Evolutionary conservation across 371 early-diverging fungal species (phyloP), one percentile per base, ranked within the genome.

Genomic region (Smittium culicis): DNA sequence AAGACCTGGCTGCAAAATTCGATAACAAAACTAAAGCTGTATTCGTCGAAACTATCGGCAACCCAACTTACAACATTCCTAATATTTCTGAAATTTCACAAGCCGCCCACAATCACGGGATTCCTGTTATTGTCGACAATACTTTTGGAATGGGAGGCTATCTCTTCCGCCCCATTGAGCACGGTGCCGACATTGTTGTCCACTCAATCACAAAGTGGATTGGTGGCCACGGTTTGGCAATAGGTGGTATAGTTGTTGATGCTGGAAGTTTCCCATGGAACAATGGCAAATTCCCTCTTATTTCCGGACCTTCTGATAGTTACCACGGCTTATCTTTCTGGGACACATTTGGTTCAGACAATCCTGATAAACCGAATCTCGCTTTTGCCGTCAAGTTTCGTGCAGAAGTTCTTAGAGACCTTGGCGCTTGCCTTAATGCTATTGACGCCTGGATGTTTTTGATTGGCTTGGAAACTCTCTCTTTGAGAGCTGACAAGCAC

Each of bases 141-240:
- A 94, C 94, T 0, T 92, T 93, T 71, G 94, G 93, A 69, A 87
- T 88, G 67, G 93, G 89, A 63, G 94, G 92, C n/a, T 93, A 88
- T 76, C 78, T 92, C 54, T 79, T 81, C 34, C 83, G 80, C 17
- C 94, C 94, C 24, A 85, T 94, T 69, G 86, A 88, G 25, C 86
- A 91, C 74, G 93, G 92, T 66, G 94, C 94, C 28, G 92, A 94
- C 77, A 92, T 94, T 72, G 86, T 94, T 61, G 86, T 89, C 24
- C 88, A 87, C n/a, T n/a, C n/a, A n/a, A n/a, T n/a, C n/a, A n/a
- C n/a, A n/a, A n/a, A n/a, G n/a, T n/a, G n/a, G n/a, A n/a, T n/a
- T n/a, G n/a, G n/a, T n/a, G n/a, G n/a, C n/a, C n/a, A n/a, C n/a
- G n/a, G n/a, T n/a, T n/a, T 85, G 2, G 88, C 90, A 30, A 86